Evolutionary conservation across 164 flowering plant genomes (phyloP).

Genomic region (Nymphaea thermarum): DNA sequence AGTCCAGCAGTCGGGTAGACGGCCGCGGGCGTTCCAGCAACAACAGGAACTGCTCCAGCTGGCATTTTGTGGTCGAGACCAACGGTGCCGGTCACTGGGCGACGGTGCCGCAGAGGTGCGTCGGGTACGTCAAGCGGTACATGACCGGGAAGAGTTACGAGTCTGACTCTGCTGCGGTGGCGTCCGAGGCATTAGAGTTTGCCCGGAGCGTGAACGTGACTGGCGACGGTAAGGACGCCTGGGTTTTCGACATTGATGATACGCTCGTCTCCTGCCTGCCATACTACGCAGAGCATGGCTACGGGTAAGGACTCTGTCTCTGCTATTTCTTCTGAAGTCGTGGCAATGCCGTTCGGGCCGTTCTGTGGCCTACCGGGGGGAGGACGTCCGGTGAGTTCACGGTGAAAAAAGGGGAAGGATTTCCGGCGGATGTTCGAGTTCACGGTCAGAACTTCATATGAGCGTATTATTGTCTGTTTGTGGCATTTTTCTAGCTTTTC

Average conservation of each 20-base stretch:
- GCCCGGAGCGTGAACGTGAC: slow-evolving; percentile 32
- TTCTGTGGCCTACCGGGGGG: no score
- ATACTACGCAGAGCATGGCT: slow-evolving; percentile 42
- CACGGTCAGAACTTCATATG: no score
- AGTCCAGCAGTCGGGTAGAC: not conserved
- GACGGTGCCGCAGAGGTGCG: slow-evolving; percentile 39
- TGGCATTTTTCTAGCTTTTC: no score
- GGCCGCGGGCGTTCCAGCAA: not conserved
- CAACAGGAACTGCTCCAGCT: slow-evolving; percentile 47
- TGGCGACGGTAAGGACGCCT: slow-evolving; percentile 61
- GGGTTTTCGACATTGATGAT: slow-evolving; percentile 93
- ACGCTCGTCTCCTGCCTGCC: slow-evolving; percentile 70
- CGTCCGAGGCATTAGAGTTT: slow-evolving; percentile 22
- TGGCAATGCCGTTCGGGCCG: no score
- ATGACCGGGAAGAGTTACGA: slow-evolving; percentile 41
- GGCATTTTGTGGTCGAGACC: slow-evolving; percentile 70
- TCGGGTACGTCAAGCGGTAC: slow-evolving; percentile 38
- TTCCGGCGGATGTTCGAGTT: no score
- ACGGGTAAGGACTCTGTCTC: slow-evolving; percentile 33
- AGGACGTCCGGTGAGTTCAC: no score
- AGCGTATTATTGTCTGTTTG: no score
- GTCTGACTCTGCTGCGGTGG: slow-evolving; percentile 47
- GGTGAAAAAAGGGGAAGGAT: no score
- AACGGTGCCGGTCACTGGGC: slow-evolving; percentile 63
- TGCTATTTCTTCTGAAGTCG: not conserved